Conservation (phyloP, 352 stramenopile species). For the Pythium apleroticum region DNA sequence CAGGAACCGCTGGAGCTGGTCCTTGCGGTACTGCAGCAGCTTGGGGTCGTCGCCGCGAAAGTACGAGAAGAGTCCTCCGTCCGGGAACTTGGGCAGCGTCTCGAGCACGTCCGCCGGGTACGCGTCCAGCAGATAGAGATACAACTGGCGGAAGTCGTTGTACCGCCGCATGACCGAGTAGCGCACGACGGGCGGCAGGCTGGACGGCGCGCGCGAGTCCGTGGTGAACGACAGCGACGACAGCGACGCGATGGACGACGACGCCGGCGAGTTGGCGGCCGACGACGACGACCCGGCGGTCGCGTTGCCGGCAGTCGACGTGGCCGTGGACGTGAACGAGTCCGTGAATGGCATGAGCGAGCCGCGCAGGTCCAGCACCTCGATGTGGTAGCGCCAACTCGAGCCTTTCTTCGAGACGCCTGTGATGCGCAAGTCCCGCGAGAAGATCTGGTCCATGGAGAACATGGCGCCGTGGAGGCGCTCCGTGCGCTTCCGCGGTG, state of each 20-base stretch:
- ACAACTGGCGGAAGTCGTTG: conserved; percentile 74
- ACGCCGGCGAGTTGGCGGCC: conserved; percentile 16
- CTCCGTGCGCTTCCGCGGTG: conserved; percentile 22
- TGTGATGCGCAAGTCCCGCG: conserved; percentile 71
- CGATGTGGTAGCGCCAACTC: conserved; percentile 82
- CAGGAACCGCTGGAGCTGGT: conserved; percentile 63
- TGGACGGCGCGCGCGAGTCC: conserved; percentile 23
- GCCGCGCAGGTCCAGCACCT: conserved; percentile 67
- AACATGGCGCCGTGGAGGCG: conserved; percentile 25
- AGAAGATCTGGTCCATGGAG: conserved; percentile 27
- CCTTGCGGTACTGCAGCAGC: conserved; percentile 63
- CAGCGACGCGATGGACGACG: conserved; percentile 20
- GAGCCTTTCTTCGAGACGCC: conserved; percentile 61
- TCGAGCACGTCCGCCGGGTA: conserved; percentile 44
- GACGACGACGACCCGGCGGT: conserved; percentile 6
- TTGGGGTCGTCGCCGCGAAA: conserved; percentile 71
- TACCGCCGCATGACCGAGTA: conserved; percentile 81
- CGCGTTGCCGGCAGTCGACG: not conserved
- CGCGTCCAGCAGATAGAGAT: conserved; percentile 55
- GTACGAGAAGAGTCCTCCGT: conserved; percentile 70
- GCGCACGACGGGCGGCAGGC: conserved; percentile 65
- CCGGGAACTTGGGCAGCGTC: conserved; percentile 60
- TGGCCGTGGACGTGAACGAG: conserved; percentile 8
- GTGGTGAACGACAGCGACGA: conserved; percentile 9
- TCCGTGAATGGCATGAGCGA: conserved; percentile 26